Evolutionary conservation across 2,329 filamentous ascomycete genomes (phyloP), one percentile per base, ranked within the genome.

Genomic region (Aspergillus flavus): DNA sequence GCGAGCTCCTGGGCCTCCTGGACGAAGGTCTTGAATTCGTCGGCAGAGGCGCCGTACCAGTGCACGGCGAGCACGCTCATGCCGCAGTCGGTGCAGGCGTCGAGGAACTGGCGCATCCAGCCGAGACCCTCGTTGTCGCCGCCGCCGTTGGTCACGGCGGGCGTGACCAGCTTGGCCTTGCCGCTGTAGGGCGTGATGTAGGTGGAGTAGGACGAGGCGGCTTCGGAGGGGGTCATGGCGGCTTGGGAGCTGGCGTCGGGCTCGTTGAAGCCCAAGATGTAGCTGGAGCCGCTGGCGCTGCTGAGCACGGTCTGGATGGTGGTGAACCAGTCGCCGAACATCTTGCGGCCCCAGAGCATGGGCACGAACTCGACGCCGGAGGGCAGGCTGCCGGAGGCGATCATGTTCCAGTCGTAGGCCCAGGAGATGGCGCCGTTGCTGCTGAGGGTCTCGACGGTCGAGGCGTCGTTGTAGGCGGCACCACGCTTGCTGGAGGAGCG

Each of bases 201-300:
- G 32, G 73, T 61, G 62, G 70, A 66, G 71, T 80, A 81, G 63
- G 70, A 68, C 19, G 61, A 48, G 34, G 75, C 80, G 34, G 80
- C 80, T 7, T 76, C 73, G 10, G 66, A 39, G 21, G 78, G 73
- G 45, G 71, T 67, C 70, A 82, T 78, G 67, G 72, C 69, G 54
- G 80, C 71, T 69, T 82, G 80, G 2, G 66, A 65, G 59, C 64
- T 11, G 11, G 73, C 71, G 66, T 83, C 81, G 30, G 81, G 81
- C 67, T 83, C 81, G 71, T 83, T 83, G 75, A 83, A 82, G 41
- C 75, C 77, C 53, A 83, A 67, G 39, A 81, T 72, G 63, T 80
- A 76, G 30, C 66, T 70, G 65, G 71, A 73, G 56, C 76, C 78
- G 46, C 72, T 72, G 34, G 71, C 78, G 46, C 72, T 72, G 34